These are phyloP conservation scores for Scheffersomyces spartinae DNA, from an alignment of 805 yeast species.

Conservation along the genomic window DNA sequence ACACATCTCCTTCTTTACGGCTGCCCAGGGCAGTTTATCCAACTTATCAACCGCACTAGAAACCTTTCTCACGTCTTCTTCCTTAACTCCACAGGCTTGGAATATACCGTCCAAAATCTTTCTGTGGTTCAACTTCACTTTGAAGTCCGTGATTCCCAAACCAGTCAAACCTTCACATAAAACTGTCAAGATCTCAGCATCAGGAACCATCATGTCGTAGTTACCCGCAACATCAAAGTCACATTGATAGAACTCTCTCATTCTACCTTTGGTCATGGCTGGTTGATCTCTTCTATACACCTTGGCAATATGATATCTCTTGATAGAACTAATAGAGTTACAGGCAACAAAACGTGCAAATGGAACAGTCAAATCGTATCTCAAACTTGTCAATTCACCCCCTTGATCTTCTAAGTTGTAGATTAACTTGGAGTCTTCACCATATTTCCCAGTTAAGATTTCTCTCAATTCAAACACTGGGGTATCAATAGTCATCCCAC, in stretches of 20 bases:
- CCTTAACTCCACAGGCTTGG: slow-evolving; percentile 87
- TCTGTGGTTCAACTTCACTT: slow-evolving; percentile 88
- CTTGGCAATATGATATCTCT: slow-evolving; percentile 94
- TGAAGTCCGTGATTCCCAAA: slow-evolving; percentile 81
- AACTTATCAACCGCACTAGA: slow-evolving; percentile 95
- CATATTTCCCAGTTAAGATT: slow-evolving; percentile 92
- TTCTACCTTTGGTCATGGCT: slow-evolving; percentile 99
- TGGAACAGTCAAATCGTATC: slow-evolving; percentile 97
- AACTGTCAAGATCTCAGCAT: slow-evolving; percentile 76
- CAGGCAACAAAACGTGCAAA: slow-evolving; percentile 96
- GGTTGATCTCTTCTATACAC: slow-evolving; percentile 99
- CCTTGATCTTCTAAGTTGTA: slow-evolving; percentile 98
- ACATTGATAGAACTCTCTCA: slow-evolving; percentile 99
- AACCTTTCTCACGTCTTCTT: slow-evolving; percentile 85
- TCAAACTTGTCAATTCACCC: slow-evolving; percentile 89
- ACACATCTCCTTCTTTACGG: slow-evolving; percentile 82
- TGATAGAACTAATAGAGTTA: slow-evolving; percentile 82
- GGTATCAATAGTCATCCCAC: slow-evolving; percentile 96
- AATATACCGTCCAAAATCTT: slow-evolving; percentile 93
- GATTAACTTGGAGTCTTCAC: slow-evolving; percentile 95
- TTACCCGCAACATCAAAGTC: slow-evolving; percentile 95
- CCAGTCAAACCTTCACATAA: slow-evolving; percentile 75
- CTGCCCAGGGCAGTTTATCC: slow-evolving; percentile 94
- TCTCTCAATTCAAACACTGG: slow-evolving; percentile 97
- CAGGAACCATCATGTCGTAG: slow-evolving; percentile 93